Percentiles rank a stretch among this genome's conserved stretches.
Conservation (phyloP, 768 basidiomycete species). For the Lyophyllum semitale region DNA sequence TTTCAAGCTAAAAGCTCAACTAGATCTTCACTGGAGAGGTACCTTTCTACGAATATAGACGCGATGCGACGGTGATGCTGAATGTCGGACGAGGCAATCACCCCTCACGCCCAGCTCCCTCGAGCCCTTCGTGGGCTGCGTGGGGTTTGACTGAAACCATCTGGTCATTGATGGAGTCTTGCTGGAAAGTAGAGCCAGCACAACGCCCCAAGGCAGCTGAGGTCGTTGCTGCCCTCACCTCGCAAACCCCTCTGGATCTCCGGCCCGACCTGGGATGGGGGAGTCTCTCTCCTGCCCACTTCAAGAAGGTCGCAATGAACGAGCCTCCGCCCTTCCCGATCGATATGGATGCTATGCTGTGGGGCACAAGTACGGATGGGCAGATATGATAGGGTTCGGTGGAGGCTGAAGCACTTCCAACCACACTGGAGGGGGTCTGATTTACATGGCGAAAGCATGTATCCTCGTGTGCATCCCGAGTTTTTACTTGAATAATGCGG, state of each 20-base stretch:
- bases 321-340: neutral
- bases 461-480: too few species aligned
- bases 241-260: neutral
- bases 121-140: neutral
- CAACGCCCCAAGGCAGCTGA: neutral
- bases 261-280: neutral
- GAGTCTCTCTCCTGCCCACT: neutral
- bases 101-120: neutral
- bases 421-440: too few species aligned
- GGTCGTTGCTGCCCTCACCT: neutral
- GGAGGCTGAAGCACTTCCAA: too few species aligned
- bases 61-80: neutral
- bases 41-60: neutral
- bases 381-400: neutral
- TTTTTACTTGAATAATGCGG: too few species aligned
- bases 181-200: neutral
- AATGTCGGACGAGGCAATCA: neutral
- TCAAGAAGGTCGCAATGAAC: neutral
- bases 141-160: neutral
- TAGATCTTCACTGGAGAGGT: neutral
- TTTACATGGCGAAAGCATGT: too few species aligned
- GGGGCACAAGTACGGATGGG: neutral
- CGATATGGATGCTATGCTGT: neutral
- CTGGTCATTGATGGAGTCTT: neutral
- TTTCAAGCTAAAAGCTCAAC: neutral